Percentiles rank a stretch among this genome's conserved stretches.
Conservation (phyloP, 2,329 filamentous ascomycete species). For the Alternaria incomplexa region DNA sequence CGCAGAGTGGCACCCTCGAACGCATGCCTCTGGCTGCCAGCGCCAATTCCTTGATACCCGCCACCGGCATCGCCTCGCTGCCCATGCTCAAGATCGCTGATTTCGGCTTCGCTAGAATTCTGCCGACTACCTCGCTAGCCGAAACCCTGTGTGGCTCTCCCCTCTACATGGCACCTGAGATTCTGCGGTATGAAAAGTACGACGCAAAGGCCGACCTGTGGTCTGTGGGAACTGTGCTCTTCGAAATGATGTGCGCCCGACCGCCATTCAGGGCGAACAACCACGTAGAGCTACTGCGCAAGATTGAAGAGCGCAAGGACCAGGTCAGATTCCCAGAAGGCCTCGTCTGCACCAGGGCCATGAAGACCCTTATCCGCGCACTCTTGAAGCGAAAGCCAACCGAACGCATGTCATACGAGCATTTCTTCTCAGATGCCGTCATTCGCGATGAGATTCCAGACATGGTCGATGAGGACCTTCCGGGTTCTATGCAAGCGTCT, state of each 20-base stretch:
- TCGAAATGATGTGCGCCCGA: conserved; percentile 90
- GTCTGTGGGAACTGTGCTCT: conserved; percentile 95
- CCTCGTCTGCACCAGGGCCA: conserved; percentile 71
- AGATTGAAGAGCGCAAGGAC: conserved; percentile 89
- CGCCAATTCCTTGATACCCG: conserved; percentile 79
- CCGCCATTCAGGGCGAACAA: conserved; percentile 93
- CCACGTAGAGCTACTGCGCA: conserved; percentile 90
- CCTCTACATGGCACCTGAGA: conserved; percentile 98
- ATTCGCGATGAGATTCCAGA: conserved; percentile 79
- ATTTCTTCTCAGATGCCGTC: conserved; percentile 79
- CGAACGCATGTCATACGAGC: conserved; percentile 83
- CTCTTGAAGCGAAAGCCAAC: conserved; percentile 85
- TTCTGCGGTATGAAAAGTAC: conserved; percentile 95
- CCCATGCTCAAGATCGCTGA: conserved; percentile 98
- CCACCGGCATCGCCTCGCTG: conserved; percentile 79
- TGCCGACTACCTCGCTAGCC: conserved; percentile 88
- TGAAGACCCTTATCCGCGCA: conserved; percentile 80
- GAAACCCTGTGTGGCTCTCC: conserved; percentile 97
- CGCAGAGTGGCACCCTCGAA: conserved; percentile 53
- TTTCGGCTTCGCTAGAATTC: conserved; percentile 94
- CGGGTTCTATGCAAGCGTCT: conserved; percentile 34
- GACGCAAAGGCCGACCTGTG: conserved; percentile 96
- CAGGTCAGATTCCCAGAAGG: conserved; percentile 82
- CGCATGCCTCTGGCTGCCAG: conserved; percentile 77
- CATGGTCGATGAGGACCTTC: conserved; percentile 77